Percentiles rank a stretch among this genome's conserved stretches.
phyloP scores from a whole-genome alignment of 257 asterid genomes.

The Solanum pennellii region DNA sequence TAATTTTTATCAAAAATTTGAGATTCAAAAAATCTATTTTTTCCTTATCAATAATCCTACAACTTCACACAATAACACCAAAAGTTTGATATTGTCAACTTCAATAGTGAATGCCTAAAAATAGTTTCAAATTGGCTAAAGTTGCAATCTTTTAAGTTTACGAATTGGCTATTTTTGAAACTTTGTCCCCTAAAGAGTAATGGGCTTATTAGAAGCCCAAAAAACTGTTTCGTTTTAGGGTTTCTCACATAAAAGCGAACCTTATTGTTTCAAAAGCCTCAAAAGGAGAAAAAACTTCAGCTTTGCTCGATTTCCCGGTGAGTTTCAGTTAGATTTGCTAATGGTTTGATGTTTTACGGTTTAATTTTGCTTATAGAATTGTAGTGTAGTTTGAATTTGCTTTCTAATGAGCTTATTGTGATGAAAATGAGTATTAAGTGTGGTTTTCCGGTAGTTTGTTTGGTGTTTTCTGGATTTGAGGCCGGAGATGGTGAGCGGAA shows the following conservation, averaged over 20 bases:
- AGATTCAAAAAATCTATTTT: too few species aligned
- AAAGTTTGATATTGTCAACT: too few species aligned
- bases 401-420: neutral
- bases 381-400: neutral
- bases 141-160: neutral
- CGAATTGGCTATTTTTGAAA: fast-evolving
- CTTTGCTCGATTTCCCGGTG: neutral
- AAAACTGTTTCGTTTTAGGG: neutral
- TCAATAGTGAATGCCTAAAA: too few species aligned
- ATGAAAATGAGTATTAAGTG: neutral
- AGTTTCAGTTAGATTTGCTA: neutral
- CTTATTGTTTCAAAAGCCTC: neutral
- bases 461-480: neutral
- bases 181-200: neutral
- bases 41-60: too few species aligned
- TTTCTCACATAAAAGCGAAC: neutral
- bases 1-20: too few species aligned
- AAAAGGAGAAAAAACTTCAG: neutral
- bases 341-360: neutral
- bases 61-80: too few species aligned
- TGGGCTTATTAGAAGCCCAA: neutral
- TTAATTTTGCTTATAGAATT: neutral
- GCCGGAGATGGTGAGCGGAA: neutral
- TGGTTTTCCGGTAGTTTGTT: neutral
- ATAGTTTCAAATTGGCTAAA: neutral